Conservation (phyloP, 768 basidiomycete species). For the Boletus subcaerulescens region DNA sequence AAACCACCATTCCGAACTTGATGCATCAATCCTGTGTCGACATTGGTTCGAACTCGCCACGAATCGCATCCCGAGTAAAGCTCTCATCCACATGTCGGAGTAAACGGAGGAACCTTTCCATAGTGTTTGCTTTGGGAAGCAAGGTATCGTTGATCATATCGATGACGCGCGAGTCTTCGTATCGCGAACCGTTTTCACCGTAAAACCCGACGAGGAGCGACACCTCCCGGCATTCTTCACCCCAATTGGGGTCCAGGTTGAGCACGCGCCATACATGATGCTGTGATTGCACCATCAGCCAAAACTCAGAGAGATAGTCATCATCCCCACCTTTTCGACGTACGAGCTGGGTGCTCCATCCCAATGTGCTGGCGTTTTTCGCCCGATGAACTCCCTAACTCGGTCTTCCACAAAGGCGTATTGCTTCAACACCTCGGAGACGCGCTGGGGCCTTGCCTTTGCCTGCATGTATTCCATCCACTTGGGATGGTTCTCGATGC, state of each 20-base stretch:
- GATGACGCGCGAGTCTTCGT: conserved; percentile 47
- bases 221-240: conserved; percentile 48
- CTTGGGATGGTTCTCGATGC: conserved; percentile 42
- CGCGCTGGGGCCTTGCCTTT: conserved; percentile 38
- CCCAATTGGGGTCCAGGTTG: conserved; percentile 41
- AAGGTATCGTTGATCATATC: conserved; percentile 49
- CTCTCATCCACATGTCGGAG: conserved; percentile 47
- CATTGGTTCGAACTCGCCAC: neutral
- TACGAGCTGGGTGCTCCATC: conserved; percentile 30
- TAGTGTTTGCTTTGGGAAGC: conserved; percentile 43
- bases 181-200: conserved; percentile 50
- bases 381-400: conserved; percentile 45
- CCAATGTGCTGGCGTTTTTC: conserved; percentile 41
- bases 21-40: neutral
- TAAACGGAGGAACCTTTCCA: conserved; percentile 45
- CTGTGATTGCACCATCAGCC: conserved; percentile 12
- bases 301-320: neutral
- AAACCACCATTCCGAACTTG: neutral
- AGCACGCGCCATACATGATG: conserved; percentile 54
- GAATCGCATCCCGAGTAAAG: conserved; percentile 30
- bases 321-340: conserved; percentile 45
- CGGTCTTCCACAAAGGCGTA: conserved; percentile 53
- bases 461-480: conserved; percentile 48
- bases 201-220: conserved; percentile 51
- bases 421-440: conserved; percentile 43